Conservation (phyloP, 2,329 filamentous ascomycete species). For the Cladophialophora chaetospira region DNA sequence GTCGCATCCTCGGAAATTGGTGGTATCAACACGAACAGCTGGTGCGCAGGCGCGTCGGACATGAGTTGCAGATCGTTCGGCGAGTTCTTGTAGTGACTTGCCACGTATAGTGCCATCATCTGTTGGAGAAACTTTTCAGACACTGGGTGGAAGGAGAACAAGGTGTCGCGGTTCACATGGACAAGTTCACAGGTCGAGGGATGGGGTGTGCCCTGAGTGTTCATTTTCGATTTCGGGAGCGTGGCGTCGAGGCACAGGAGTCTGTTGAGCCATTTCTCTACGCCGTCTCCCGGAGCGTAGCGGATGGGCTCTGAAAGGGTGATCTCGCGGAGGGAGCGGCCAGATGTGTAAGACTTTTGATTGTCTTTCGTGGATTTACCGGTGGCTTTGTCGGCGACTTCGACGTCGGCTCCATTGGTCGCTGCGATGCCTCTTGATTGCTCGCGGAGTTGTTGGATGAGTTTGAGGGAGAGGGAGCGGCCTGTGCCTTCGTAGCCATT, state of each 20-base stretch:
- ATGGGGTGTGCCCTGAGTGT: constrained; percentile 79
- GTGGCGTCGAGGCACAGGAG: constrained; percentile 93
- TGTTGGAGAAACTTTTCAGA: constrained; percentile 97
- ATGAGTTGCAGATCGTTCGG: constrained; percentile 98
- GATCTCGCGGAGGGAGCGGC: constrained; percentile 84
- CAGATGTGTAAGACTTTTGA: constrained; percentile 61
- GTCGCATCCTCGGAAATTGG: constrained; percentile 76
- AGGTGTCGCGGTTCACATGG: constrained; percentile 91
- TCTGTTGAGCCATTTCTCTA: constrained; percentile 95
- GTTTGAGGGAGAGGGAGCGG: constrained; percentile 87
- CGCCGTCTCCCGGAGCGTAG: constrained; percentile 85
- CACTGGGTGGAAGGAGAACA: constrained; percentile 97
- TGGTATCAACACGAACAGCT: constrained; percentile 90
- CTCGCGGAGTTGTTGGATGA: constrained; percentile 95
- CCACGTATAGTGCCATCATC: constrained; percentile 97
- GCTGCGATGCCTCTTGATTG: constrained; percentile 71
- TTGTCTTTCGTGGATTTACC: constrained; percentile 69
- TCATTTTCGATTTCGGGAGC: constrained; percentile 73
- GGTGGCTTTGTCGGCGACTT: constrained; percentile 76
- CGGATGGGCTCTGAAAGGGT: constrained; percentile 91
- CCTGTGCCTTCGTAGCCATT: constrained; percentile 98
- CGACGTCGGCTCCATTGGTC: constrained; percentile 59
- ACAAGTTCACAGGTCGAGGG: constrained; percentile 89
- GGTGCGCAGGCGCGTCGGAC: constrained; percentile 95
- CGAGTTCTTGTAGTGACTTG: constrained; percentile 97